Conservation (phyloP, 176 grass and related monocot species). For the Tillandsia leiboldiana region DNA sequence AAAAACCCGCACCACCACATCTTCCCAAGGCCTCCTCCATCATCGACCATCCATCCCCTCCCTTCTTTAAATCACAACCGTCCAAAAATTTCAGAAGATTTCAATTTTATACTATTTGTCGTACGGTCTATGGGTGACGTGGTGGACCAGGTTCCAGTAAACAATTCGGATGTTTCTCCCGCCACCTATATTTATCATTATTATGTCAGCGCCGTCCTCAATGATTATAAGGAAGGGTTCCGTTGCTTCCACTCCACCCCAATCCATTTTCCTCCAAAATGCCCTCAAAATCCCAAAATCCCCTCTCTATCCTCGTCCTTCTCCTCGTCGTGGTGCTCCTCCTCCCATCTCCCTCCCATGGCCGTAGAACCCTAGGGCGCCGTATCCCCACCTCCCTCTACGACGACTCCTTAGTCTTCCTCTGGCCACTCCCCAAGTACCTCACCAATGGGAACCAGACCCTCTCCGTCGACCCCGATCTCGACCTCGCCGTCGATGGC, state of each 20-base stretch:
- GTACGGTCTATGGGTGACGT: too few species aligned
- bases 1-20: too few species aligned
- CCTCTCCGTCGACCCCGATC: slow-evolving; percentile 55
- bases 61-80: too few species aligned
- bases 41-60: too few species aligned
- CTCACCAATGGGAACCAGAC: slow-evolving; percentile 33
- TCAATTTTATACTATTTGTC: too few species aligned
- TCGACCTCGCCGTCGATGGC: slow-evolving; percentile 41
- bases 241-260: neutral
- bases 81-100: too few species aligned
- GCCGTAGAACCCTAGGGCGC: slow-evolving; percentile 16
- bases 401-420: slow-evolving; percentile 27
- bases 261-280: slow-evolving; percentile 23
- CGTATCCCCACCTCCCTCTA: slow-evolving; percentile 15
- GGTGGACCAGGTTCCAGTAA: too few species aligned
- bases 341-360: slow-evolving; percentile 11
- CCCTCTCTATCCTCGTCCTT: slow-evolving; percentile 9
- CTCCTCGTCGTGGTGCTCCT: neutral
- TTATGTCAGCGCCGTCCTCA: neutral
- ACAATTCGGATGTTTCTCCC: too few species aligned
- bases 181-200: neutral
- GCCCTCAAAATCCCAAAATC: slow-evolving; percentile 24
- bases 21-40: too few species aligned
- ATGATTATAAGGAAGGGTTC: neutral
- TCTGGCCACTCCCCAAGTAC: slow-evolving; percentile 77